These are phyloP conservation scores for Psilocybe cubensis DNA, from an alignment of 768 basidiomycete species.

Conservation along the genomic window DNA sequence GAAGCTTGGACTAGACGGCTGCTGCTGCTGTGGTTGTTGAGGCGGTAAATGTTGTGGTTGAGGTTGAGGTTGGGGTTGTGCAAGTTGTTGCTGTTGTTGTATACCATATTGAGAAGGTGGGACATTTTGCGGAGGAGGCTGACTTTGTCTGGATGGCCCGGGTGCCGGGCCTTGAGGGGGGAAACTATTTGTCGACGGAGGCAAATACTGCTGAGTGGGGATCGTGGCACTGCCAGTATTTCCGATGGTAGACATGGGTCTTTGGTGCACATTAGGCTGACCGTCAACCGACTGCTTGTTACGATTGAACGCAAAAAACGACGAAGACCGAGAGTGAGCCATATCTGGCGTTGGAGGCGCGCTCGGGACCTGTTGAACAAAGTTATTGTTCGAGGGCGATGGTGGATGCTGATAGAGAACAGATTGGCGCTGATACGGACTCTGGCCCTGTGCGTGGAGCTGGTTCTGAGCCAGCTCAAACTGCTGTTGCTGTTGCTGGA, in stretches of 20 bases:
- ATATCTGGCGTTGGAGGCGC: conserved; percentile 14
- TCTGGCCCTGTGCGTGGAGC: background rate
- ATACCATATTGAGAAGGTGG: conserved; percentile 8
- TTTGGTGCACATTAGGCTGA: conserved; percentile 21
- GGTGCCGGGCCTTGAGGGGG: conserved; percentile 1
- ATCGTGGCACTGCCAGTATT: conserved; percentile 4
- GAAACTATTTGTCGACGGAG: conserved; percentile 17
- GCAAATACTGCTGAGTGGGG: conserved; percentile 14
- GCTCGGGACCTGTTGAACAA: background rate
- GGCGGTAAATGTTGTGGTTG: conserved; percentile 16
- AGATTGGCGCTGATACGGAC: conserved; percentile 17
- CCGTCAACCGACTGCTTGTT: conserved; percentile 36
- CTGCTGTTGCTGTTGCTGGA: background rate
- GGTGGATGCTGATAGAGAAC: background rate
- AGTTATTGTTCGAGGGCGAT: background rate
- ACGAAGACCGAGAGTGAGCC: conserved; percentile 58
- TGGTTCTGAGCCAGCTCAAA: conserved; percentile 1
- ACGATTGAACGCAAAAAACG: conserved; percentile 64
- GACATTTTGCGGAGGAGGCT: conserved; percentile 19
- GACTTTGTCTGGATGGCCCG: conserved; percentile 10
- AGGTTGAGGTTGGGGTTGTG: conserved; percentile 16
- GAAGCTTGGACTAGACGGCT: conserved; percentile 5
- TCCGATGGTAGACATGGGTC: conserved; percentile 11
- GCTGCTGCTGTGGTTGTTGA: conserved; percentile 7
- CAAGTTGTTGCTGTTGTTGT: conserved; percentile 8